phyloP scores from a whole-genome alignment of 192 early-diverging fungal genomes.

The Mortierella alpina region DNA sequence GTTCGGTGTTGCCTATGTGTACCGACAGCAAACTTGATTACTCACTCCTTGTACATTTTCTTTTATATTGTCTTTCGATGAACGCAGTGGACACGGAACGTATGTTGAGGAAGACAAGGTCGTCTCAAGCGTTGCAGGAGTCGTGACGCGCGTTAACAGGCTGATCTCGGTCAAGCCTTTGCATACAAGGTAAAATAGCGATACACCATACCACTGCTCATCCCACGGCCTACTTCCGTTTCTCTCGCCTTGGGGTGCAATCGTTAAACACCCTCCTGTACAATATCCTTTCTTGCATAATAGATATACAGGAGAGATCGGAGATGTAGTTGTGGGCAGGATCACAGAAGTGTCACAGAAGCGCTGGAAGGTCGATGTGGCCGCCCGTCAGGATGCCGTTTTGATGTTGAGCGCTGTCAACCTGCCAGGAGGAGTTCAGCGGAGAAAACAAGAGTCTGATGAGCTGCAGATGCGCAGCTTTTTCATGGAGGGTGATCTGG shows the following conservation, averaged over 20 bases:
- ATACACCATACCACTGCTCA: background rate
- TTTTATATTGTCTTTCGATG: background rate
- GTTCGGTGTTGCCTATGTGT: background rate
- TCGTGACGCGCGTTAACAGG: conserved; percentile 95
- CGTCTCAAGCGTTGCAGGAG: conserved; percentile 89
- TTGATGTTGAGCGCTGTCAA: conserved; percentile 92
- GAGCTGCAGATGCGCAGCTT: conserved; percentile 97
- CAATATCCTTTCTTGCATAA: background rate
- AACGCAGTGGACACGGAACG: conserved; percentile 86
- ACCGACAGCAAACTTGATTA: background rate
- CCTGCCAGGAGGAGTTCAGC: conserved; percentile 94
- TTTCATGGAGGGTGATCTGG: conserved; percentile 93
- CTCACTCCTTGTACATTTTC: background rate
- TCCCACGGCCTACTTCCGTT: background rate
- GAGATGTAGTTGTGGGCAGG: conserved; percentile 96
- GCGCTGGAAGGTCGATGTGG: conserved; percentile 96
- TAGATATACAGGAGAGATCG: conserved; percentile 90
- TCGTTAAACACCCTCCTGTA: background rate
- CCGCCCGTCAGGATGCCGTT: conserved; percentile 86
- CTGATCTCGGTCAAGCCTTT: conserved; percentile 91
- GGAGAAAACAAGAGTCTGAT: conserved; percentile 95
- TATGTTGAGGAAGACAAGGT: conserved; percentile 76
- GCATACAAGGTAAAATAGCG: conserved; percentile 71
- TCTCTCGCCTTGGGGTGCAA: too few species aligned
- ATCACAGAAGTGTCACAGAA: conserved; percentile 92